Conservation (phyloP, 164 flowering plant genomes). For the Sextonia rubra region DNA sequence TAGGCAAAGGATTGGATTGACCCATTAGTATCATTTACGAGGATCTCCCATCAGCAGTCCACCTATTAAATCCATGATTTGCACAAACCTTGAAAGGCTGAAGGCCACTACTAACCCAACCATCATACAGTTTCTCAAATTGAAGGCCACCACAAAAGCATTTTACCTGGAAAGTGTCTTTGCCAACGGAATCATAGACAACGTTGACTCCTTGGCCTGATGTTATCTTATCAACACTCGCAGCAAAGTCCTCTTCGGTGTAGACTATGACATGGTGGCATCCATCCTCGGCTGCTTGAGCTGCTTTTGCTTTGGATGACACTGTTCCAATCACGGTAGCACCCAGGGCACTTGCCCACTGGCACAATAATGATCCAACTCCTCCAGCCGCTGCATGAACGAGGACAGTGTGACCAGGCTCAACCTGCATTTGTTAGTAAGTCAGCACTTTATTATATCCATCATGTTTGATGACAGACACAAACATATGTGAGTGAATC, state of each 20-base stretch:
- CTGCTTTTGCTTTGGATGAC: conserved; percentile 76
- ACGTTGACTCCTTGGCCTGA: conserved; percentile 29
- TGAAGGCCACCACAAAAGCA: not conserved
- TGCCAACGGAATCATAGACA: conserved; percentile 33
- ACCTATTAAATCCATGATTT: too few relatives aligned
- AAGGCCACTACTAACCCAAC: too few relatives aligned
- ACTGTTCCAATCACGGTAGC: conserved; percentile 95
- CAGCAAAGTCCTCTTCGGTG: conserved; percentile 68
- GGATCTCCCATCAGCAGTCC: too few relatives aligned
- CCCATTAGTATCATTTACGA: too few relatives aligned
- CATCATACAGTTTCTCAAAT: too few relatives aligned
- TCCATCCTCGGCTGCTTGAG: conserved; percentile 79
- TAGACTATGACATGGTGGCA: conserved; percentile 72
- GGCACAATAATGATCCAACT: conserved; percentile 82
- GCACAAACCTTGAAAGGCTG: too few relatives aligned
- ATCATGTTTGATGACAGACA: too few relatives aligned
- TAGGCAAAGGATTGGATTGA: too few relatives aligned
- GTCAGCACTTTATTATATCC: too few relatives aligned
- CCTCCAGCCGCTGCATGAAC: conserved; percentile 98
- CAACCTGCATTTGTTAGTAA: conserved; percentile 43
- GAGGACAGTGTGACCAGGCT: conserved; percentile 69
- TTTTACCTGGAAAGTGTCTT: conserved; percentile 30
- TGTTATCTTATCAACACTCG: conserved; percentile 47
- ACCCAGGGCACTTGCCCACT: conserved; percentile 87
- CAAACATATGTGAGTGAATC: too few relatives aligned